phyloP scores from a whole-genome alignment of 2,329 filamentous ascomycete genomes.

The Cladophialophora carrionii region DNA sequence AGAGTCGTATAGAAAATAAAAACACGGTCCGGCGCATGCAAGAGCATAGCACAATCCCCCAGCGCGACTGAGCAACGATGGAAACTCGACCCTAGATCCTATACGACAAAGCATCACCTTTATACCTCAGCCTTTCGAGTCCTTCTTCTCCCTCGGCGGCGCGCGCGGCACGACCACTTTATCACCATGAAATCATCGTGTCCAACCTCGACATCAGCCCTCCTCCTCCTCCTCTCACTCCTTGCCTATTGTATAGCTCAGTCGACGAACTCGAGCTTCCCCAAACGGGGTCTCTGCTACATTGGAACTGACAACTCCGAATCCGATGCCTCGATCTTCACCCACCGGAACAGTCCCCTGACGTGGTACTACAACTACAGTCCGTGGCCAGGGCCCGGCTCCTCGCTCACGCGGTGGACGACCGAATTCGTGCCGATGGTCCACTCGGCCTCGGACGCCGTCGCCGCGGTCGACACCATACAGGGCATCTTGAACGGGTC shows the following conservation, averaged over 20 bases:
- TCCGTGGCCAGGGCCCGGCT: constrained; percentile 61
- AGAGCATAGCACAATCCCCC: background rate
- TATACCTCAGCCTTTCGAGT: background rate
- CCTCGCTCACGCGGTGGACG: constrained; percentile 45
- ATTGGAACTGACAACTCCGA: constrained; percentile 60
- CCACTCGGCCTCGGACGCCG: constrained; percentile 61
- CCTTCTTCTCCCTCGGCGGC: background rate
- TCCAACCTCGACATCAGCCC: background rate
- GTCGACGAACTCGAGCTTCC: constrained; percentile 22
- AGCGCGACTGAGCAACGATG: background rate
- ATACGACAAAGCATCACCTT: background rate
- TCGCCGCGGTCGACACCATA: constrained; percentile 19
- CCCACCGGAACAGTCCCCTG: constrained; percentile 59
- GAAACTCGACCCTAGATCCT: background rate
- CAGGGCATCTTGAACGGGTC: constrained; percentile 18
- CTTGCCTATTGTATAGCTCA: background rate
- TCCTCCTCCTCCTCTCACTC: background rate
- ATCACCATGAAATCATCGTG: constrained; percentile 6
- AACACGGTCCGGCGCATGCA: background rate
- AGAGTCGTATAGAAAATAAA: background rate
- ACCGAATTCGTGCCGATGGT: constrained; percentile 83
- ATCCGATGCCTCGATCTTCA: constrained; percentile 69
- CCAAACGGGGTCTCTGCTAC: constrained; percentile 75
- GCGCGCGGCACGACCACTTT: background rate
- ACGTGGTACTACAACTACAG: constrained; percentile 88